Base-by-base conservation (phyloP, 352 stramenopile species). In the Globisporangium yorkense region DNA sequence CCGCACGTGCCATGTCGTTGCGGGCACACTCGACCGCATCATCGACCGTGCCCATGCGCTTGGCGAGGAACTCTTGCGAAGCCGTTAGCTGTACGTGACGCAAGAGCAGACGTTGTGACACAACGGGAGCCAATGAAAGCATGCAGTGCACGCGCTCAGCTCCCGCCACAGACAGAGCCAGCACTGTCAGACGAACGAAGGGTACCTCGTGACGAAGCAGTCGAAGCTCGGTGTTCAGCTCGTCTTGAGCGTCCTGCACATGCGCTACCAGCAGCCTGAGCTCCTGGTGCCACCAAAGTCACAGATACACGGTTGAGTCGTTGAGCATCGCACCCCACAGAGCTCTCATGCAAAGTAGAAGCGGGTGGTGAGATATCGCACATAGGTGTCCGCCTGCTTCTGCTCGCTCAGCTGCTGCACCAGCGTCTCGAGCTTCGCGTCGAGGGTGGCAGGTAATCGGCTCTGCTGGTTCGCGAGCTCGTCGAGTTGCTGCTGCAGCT, bases 401-500 rank as follows among this genome's bases (percentile, higher is more conserved):
- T 75, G 65, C 33, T 80, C 65, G 2, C 63, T 61, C 9, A 80
- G 20, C 46, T 74, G 55, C 37, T 72, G 49, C 16, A 74, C 47
- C 0, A 73, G 20, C 8, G 62, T 50, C 5, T 75, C 71, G 6
- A 87, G 57, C 9, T 56, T 56, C 16, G 65, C 56, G 31, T 80
- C 64, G 27, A 84, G 48, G 16, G 68, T 43, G 10, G 6, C 57
- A 8, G 57, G 64, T 44, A 78, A 71, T 21, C 57, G 52, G 27
- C 69, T 54, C 44, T 86, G 75, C n/a, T 61, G 61, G 0, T 16
- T 59, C 8, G 72, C 60, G 33, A 88, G 60, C 12, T 67, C 63
- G 52, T 88, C 62, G 53, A 88, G 63, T 58, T 88, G 74, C 21
- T 77, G 51, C 46, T 87, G 80, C 35, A 89, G 59, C 6, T 43